Conservation (phyloP, 2,329 filamentous ascomycete genomes). For the Alternaria sp. region DNA sequence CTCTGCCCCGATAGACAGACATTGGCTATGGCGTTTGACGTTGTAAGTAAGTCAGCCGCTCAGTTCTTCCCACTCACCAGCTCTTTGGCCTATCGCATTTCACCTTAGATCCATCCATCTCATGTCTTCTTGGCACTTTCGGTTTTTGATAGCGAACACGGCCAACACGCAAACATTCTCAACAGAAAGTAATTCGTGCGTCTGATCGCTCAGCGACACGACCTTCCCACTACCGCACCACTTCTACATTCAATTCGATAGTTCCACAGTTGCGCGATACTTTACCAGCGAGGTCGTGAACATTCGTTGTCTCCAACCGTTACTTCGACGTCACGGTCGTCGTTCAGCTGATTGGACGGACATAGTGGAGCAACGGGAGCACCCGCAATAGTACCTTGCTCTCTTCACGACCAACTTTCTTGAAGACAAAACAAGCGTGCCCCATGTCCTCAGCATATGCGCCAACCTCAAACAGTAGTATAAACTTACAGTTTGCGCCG, state of each 20-base stretch:
- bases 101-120: not conserved
- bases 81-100: not conserved
- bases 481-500: not conserved
- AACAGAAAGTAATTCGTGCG: not conserved
- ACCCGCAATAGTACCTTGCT: not conserved
- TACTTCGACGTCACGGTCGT: not conserved
- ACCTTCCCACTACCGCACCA: not conserved
- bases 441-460: not conserved
- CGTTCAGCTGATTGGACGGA: not conserved
- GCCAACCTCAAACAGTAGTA: not conserved
- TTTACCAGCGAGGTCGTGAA: not conserved
- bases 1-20: not conserved
- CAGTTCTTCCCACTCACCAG: not conserved
- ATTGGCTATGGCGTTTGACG: not conserved
- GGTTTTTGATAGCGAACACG: not conserved
- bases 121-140: not conserved
- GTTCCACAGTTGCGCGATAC: not conserved
- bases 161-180: not conserved
- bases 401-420: not conserved
- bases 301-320: not conserved
- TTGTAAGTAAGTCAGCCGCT: not conserved
- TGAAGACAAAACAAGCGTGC: not conserved
- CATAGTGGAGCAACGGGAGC: not conserved
- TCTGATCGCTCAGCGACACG: not conserved
- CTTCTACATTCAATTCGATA: not conserved